A percentile compares a stretch with the other conserved stretches of the same genome.
Evolutionary conservation across 83 land plant genomes (phyloP).

Genomic region (Diphasiastrum complanatum): DNA sequence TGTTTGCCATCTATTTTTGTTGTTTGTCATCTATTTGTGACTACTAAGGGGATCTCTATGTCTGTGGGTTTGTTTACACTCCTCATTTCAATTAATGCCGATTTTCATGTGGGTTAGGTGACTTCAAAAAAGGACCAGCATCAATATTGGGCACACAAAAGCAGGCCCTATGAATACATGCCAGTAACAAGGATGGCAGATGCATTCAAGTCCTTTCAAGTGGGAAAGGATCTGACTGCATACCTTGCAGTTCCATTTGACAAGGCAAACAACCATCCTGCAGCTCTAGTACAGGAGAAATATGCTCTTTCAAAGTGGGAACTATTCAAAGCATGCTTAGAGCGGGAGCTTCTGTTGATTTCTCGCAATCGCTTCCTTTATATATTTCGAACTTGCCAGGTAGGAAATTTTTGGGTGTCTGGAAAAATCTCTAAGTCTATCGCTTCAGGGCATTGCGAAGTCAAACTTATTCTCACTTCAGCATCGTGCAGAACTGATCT

Average conservation of each 20-base stretch:
- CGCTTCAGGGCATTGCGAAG: no score
- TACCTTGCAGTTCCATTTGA: constrained; percentile 32
- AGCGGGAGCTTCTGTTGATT: constrained; percentile 30
- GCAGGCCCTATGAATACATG: constrained; percentile 28
- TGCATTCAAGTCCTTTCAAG: constrained; percentile 25
- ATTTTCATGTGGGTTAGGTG: constrained; percentile 11
- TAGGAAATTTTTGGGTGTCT: not conserved
- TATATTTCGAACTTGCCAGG: constrained; percentile 34
- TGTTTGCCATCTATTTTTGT: not conserved
- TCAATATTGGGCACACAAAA: constrained; percentile 37
- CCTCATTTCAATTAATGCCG: no score
- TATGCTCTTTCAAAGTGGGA: constrained; percentile 30
- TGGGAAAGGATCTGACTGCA: constrained; percentile 23
- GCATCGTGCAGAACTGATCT: no score
- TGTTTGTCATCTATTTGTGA: not conserved
- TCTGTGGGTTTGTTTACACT: no score
- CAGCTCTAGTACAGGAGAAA: constrained; percentile 24
- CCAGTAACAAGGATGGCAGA: constrained; percentile 27
- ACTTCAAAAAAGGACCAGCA: constrained; percentile 50
- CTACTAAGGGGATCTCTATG: not conserved
- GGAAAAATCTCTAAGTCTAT: no score
- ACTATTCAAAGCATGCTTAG: constrained; percentile 34
- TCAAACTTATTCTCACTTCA: no score
- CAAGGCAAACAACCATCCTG: constrained; percentile 33
- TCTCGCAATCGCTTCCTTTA: constrained; percentile 34